Conservation (phyloP, 306 rosid species). For the Oxytropis ochrocephala region DNA sequence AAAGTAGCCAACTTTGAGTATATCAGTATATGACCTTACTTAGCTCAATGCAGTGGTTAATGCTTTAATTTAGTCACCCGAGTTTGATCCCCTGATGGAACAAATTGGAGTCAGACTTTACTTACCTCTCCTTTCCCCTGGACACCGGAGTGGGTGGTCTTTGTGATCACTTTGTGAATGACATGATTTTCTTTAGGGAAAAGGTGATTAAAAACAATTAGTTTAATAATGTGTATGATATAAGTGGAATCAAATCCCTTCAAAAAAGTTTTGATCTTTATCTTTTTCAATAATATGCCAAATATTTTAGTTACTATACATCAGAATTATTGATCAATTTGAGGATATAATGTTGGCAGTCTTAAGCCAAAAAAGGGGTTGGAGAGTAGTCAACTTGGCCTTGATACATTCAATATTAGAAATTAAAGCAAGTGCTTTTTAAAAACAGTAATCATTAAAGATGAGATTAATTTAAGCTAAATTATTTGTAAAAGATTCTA, state of each 20-base stretch:
- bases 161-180: not conserved
- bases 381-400: not conserved
- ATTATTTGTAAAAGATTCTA: not conserved
- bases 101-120: no score
- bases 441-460: not conserved
- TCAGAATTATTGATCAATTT: not conserved
- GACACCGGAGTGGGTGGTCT: no score
- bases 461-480: not conserved
- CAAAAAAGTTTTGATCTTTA: slow-evolving; percentile 13
- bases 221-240: not conserved
- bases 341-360: slow-evolving; percentile 1
- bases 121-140: no score
- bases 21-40: no score
- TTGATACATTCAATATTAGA: not conserved
- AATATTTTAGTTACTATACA: not conserved
- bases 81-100: no score
- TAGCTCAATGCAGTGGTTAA: no score
- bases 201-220: not conserved
- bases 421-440: not conserved
- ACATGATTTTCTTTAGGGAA: not conserved
- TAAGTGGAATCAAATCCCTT: slow-evolving; percentile 13
- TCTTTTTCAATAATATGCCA: slow-evolving; percentile 10
- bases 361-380: not conserved
- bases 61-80: no score
- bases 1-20: no score